Evolutionary conservation across 805 yeast genomes (phyloP), one percentile per base, ranked within the genome.

Genomic region (Jamesozyma piceae): DNA sequence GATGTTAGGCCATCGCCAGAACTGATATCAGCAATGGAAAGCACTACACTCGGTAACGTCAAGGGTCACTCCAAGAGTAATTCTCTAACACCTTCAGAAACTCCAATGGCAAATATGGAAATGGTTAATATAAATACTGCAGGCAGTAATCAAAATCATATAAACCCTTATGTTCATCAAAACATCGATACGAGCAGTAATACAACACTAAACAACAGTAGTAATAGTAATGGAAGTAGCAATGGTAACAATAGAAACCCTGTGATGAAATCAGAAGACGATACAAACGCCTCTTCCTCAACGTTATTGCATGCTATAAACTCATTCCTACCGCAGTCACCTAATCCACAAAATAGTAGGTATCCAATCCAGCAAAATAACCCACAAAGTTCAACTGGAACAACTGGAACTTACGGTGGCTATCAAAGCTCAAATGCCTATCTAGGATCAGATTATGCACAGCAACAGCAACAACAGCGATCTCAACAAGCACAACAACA

Each of bases 1-100:
- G 71, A 75, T 44, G 48, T 77, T 0, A 60, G 60, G 15, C 69
- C 81, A 5, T 66, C 75, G 3, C 57, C 61, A 15, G 70, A 68
- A 10, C 62, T 82, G 34, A 68, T 79, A 69, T 65, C 63, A 44
- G 80, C 84, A 0, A 68, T 80, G 36, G 74, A 75, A 49, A 77
- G 75, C 42, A 68, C 75, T 13, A 68, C 79, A 1, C 62, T 80
- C 18, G 87, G 88, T 2, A 79, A 78, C 0, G 72, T 74, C 54
- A 50, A 49, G 28, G 40, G 44, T 22, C 43, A 42, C 34, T 8
- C 41, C 13, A 46, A 43, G 22, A 43, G 26, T 24, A 41, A 14
- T 5, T 35, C 48, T 6, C 20, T 38, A 5, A 33, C 48, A 26
- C 32, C 46, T 14, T 29, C 43, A 10, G 22, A 29, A 26, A 35